phyloP scores from a whole-genome alignment of 1,284 basidiomycete species.

The Fomitopsis betulina region DNA sequence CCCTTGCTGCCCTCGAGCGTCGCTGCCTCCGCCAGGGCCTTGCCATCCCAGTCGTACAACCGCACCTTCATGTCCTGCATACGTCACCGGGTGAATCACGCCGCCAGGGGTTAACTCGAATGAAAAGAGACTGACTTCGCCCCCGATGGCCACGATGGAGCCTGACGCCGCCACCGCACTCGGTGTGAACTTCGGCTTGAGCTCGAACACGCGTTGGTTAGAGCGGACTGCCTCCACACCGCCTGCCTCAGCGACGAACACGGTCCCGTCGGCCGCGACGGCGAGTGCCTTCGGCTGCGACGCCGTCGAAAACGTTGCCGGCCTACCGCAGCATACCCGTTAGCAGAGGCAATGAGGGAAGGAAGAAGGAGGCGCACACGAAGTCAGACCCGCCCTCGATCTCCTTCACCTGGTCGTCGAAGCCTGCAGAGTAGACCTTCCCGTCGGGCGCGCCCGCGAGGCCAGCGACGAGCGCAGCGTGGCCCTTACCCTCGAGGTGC shows the following conservation, averaged over 20 bases:
- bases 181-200: slow-evolving; percentile 50
- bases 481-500: slow-evolving; percentile 59
- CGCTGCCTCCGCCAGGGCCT: slow-evolving; percentile 46
- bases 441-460: slow-evolving; percentile 49
- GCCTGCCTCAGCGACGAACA: slow-evolving; percentile 69
- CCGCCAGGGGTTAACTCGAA: not conserved
- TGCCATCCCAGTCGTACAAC: slow-evolving; percentile 69
- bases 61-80: slow-evolving; percentile 70
- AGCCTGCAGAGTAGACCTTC: slow-evolving; percentile 69
- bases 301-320: slow-evolving; percentile 40
- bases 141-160: slow-evolving; percentile 65
- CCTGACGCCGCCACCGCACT: slow-evolving; percentile 53
- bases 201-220: slow-evolving; percentile 60
- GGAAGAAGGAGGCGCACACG: slow-evolving; percentile 40
- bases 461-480: slow-evolving; percentile 69
- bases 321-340: slow-evolving; percentile 28
- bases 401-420: slow-evolving; percentile 77
- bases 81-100: not conserved
- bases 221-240: slow-evolving; percentile 65
- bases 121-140: slow-evolving; percentile 49
- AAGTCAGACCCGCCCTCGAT: slow-evolving; percentile 47
- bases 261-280: slow-evolving; percentile 54
- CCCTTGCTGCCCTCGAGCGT: slow-evolving; percentile 71
- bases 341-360: not conserved
- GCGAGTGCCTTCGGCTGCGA: slow-evolving; percentile 78